phyloP scores from a whole-genome alignment of 2,329 filamentous ascomycete species.

The Penicillium nordicum region DNA sequence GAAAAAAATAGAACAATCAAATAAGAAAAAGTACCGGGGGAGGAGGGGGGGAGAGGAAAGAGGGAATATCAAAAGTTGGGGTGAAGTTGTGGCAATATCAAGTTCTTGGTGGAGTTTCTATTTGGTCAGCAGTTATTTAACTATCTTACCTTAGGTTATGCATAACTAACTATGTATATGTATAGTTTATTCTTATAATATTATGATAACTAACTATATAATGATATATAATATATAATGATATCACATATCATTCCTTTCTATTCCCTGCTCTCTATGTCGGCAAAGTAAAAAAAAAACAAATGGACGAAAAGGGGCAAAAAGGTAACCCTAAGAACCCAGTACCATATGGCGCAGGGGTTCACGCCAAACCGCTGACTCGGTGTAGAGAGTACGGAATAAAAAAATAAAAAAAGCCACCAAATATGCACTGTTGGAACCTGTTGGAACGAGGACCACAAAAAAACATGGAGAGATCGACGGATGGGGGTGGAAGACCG shows the following conservation, averaged over 20 bases:
- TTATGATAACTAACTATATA: background rate
- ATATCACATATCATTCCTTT: background rate
- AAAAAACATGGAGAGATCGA: conserved; percentile 10
- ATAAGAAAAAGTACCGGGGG: conserved; percentile 21
- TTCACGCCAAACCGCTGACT: background rate
- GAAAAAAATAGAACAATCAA: background rate
- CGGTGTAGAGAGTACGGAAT: background rate
- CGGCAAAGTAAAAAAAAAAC: background rate
- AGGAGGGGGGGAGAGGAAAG: background rate
- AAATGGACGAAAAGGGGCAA: background rate
- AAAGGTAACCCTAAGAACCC: background rate
- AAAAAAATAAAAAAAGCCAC: background rate
- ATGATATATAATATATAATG: no score
- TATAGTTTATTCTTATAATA: background rate
- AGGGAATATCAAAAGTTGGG: conserved; percentile 10
- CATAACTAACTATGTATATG: background rate
- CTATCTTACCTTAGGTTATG: no score
- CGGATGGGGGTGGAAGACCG: background rate
- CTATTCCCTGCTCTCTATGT: background rate
- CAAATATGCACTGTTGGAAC: background rate
- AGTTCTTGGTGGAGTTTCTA: conserved; percentile 8
- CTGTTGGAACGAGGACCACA: background rate
- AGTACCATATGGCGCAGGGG: background rate
- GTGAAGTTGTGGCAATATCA: conserved; percentile 16
- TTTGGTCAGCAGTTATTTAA: conserved; percentile 5